Evolutionary conservation across 495 filamentous ascomycete genomes (phyloP), one percentile per base, ranked within the genome.

Genomic region (Penicillium turbatum): DNA sequence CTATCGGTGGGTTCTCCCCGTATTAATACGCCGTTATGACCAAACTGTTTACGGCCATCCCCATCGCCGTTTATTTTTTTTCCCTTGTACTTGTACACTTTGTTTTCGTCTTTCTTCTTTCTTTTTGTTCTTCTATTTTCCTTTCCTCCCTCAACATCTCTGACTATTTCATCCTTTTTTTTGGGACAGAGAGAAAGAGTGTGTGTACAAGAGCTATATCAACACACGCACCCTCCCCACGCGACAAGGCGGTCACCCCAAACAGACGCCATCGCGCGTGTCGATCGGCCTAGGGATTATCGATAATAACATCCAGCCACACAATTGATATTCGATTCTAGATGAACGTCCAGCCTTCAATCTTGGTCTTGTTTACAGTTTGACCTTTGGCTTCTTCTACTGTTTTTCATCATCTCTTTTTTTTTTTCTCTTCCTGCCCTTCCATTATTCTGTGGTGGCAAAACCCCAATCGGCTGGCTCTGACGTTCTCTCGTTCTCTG

Each of bases 231-330:
- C n/a, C n/a, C 58, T 65, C 58, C 58, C 64, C 61, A 67, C 64
- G 64, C 64, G 64, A 64, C 64, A 67, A 67, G 64, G 64, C 64
- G 64, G 64, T 67, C 59, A 62, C 57, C 57, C 60, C 59, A 66
- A 67, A 66, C 63, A 66, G 63, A 67, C 61, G 61, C 61, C 64
- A 62, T 66, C 56, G 63, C 61, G 55, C 46, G 51, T 49, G 62
- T 65, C 59, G 64, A 67, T 66, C 61, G 57, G 49, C 49, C 49
- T 56, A 66, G 61, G 64, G 61, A 62, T 62, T 67, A 65, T 65
- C 62, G 64, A 67, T 67, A 67, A 65, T 62, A 65, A 65, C 60
- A 54, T 64, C 63, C 63, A 66, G 60, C 63, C 63, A 62, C 62
- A 55, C 60, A 51, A 44, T 51, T 44, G 41, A 17, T 35, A 21